Evolutionary conservation across 805 yeast genomes (phyloP), one percentile per base, ranked within the genome.

Genomic region (Kluyveromyces dobzhanskii): DNA sequence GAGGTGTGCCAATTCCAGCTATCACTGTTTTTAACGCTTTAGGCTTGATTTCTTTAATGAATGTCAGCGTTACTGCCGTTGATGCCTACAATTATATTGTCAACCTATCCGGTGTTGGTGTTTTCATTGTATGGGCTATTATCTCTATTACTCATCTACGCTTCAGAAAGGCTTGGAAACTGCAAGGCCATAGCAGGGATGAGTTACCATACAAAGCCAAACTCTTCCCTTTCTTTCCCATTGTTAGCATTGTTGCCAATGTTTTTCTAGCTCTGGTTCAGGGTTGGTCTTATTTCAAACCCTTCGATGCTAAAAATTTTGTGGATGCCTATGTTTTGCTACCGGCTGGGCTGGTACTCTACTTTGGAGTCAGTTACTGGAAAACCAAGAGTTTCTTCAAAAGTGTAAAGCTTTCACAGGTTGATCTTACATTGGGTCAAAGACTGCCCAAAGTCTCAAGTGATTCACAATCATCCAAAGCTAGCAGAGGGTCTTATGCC

Each of bases 41-140:
- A 25, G 38, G 38, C 9, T 28, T 39, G 17, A 29, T 33, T 12
- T 39, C 38, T 4, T 17, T 39, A 11, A 33, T 39, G 38, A 39
- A 34, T 30, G 31, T 39, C 14, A 34, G 38, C 33, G 38, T 33
- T 14, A 37, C 37, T 17, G 38, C 42, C 14, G 34, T 37, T n/a
- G 31, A 34, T 28, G 84, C 84, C 2, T 79, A 76, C 58, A 53
- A 48, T 25, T 79, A 78, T 52, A 76, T 78, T 48, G 77, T 76
- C 34, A 76, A 74, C 49, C 59, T 79, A 32, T 69, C 80, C 3
- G 85, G 85, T 43, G 81, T 80, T 17, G 75, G 81, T 2, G 76
- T 78, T 3, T 80, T 79, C 42, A 66, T 79, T 35, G 84, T 78
- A 3, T 79, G 85, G 86, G 80, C 78, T 6, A 61, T 69, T 10